Percentiles rank a stretch among this genome's conserved stretches.
phyloP scores from a whole-genome alignment of 2,329 filamentous ascomycete genomes.

The Sporothrix brunneoviolacea region DNA sequence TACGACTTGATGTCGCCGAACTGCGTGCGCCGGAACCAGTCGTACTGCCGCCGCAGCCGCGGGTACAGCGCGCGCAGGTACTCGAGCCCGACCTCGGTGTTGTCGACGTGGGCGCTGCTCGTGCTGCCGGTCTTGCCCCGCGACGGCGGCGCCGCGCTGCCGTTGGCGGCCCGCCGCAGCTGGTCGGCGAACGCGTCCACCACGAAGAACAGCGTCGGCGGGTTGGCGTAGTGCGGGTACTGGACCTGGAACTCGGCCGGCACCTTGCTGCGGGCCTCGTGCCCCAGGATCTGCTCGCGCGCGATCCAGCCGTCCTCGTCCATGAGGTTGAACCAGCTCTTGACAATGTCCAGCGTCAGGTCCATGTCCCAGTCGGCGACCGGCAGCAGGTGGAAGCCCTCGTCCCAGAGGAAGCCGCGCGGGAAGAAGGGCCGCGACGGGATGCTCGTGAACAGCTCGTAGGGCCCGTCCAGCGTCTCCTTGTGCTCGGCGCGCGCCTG shows the following conservation, averaged over 20 bases:
- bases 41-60: conserved; percentile 78
- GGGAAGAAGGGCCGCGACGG: conserved; percentile 95
- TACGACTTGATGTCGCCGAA: conserved; percentile 84
- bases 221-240: conserved; percentile 96
- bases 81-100: conserved; percentile 58
- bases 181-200: conserved; percentile 79
- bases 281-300: conserved; percentile 87
- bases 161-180: conserved; percentile 49
- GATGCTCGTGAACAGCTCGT: conserved; percentile 83
- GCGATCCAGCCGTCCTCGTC: conserved; percentile 97
- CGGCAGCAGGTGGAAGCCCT: conserved; percentile 89
- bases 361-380: conserved; percentile 93
- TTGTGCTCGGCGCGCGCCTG: conserved; percentile 64
- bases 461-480: conserved; percentile 70
- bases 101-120: conserved; percentile 59
- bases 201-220: conserved; percentile 87
- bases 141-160: conserved; percentile 38
- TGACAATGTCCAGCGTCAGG: conserved; percentile 76
- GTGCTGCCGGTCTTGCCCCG: conserved; percentile 24
- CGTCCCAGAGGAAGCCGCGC: conserved; percentile 94
- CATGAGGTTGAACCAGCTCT: conserved; percentile 94
- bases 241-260: conserved; percentile 88
- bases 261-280: conserved; percentile 90
- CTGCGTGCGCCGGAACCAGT: conserved; percentile 94
- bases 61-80: conserved; percentile 78